A percentile compares a stretch with the other conserved stretches of the same genome.
These are phyloP conservation scores for Stropharia rugosoannulata DNA, from an alignment of 768 basidiomycete species.

Conservation along the genomic window DNA sequence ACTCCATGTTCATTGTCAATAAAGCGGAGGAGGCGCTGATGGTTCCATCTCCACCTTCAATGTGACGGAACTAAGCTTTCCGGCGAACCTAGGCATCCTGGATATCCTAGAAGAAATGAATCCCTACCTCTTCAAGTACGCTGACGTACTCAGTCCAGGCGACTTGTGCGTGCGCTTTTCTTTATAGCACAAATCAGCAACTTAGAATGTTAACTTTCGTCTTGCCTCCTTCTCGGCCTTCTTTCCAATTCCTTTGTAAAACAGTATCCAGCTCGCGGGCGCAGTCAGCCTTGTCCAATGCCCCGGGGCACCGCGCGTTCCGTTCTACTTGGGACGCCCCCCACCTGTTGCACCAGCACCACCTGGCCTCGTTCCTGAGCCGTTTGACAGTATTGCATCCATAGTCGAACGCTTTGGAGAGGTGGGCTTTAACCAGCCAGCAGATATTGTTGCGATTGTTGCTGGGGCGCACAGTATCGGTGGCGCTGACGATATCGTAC, in stretches of 20 bases:
- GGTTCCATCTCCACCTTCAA: too few species aligned
- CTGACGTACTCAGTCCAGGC: conserved; percentile 1
- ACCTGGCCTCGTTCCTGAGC: conserved; percentile 10
- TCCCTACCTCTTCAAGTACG: conserved; percentile 6
- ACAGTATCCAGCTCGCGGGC: conserved; percentile 29
- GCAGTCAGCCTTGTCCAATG: conserved; percentile 41
- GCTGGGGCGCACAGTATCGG: conserved; percentile 20
- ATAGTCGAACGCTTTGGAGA: conserved; percentile 34
- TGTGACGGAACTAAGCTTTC: too few species aligned
- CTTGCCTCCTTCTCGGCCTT: too few species aligned
- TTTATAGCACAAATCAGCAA: background rate
- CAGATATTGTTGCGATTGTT: conserved; percentile 32
- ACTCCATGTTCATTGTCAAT: background rate
- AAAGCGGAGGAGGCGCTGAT: background rate
- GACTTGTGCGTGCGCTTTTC: conserved; percentile 4
- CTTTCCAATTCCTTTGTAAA: too few species aligned
- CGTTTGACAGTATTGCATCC: conserved; percentile 21
- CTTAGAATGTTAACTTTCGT: too few species aligned
- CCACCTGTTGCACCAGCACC: conserved; percentile 28
- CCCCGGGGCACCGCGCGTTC: conserved; percentile 39
- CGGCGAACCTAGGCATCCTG: conserved; percentile 8
- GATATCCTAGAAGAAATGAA: conserved; percentile 6
- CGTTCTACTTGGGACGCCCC: conserved; percentile 39
- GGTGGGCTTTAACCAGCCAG: conserved; percentile 31
- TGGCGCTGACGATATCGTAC: conserved; percentile 30